Percentiles rank a stretch among this genome's conserved stretches.
phyloP scores from a whole-genome alignment of 2,329 filamentous ascomycete species.

The Aspergillus puulaauensis region DNA sequence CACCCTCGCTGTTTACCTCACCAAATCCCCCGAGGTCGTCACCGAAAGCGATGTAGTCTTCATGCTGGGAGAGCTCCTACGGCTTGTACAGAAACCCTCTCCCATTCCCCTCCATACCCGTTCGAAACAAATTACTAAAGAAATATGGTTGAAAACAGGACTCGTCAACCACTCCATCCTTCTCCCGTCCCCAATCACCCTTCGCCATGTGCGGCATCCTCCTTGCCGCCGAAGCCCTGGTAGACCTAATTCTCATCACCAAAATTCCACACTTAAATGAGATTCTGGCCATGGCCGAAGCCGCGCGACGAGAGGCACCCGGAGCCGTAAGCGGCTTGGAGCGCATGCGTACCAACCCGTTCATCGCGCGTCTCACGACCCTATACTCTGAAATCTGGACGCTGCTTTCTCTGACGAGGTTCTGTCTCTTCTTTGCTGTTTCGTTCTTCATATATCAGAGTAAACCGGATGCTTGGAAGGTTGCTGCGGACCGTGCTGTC shows the following conservation, averaged over 20 bases:
- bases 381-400: constrained; percentile 43
- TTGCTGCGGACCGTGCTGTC: constrained; percentile 1
- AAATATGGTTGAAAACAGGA: constrained; percentile 26
- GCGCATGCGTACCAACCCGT: constrained; percentile 24
- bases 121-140: constrained; percentile 8
- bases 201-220: constrained; percentile 69
- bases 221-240: constrained; percentile 62
- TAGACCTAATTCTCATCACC: constrained; percentile 64
- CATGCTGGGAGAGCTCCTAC: constrained; percentile 79
- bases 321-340: constrained; percentile 14
- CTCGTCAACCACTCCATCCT: constrained; percentile 55
- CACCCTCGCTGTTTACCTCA: constrained; percentile 79
- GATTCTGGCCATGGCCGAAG: constrained; percentile 64
- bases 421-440: constrained; percentile 37
- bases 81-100: constrained; percentile 59
- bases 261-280: constrained; percentile 64
- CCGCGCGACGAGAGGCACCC: constrained; percentile 51
- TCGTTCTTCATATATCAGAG: constrained; percentile 40
- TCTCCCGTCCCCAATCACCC: constrained; percentile 68
- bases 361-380: constrained; percentile 25
- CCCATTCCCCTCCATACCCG: background rate
- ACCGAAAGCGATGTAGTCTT: constrained; percentile 78
- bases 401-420: constrained; percentile 33
- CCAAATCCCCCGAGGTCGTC: constrained; percentile 69
- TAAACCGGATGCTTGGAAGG: constrained; percentile 26